phyloP scores from a whole-genome alignment of 345 rosid species.

The Hibiscus mutabilis region DNA sequence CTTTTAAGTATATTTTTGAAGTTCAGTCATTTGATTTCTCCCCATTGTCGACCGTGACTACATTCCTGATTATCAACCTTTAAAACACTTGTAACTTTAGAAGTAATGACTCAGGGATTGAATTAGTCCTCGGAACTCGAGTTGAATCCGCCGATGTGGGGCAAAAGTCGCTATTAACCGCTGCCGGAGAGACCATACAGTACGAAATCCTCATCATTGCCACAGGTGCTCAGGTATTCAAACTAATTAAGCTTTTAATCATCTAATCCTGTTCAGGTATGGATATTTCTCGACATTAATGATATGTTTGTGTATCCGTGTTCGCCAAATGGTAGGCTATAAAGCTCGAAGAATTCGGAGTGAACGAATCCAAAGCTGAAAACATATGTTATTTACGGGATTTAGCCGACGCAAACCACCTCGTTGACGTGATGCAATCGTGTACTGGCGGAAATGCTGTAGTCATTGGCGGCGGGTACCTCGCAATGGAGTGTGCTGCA shows the following conservation, averaged over 20 bases:
- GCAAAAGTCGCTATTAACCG: constrained; percentile 78
- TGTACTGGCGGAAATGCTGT: constrained; percentile 71
- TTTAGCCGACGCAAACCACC: constrained; percentile 78
- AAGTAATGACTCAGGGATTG: constrained; percentile 54
- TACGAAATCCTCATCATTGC: constrained; percentile 84
- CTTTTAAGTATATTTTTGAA: too few relatives aligned
- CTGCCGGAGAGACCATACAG: constrained; percentile 89
- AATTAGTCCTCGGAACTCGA: constrained; percentile 85
- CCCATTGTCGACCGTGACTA: too few relatives aligned
- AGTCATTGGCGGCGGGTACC: constrained; percentile 95
- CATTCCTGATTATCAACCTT: too few relatives aligned
- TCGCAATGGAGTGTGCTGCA: constrained; percentile 99
- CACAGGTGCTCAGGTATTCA: constrained; percentile 97
- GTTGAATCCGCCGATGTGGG: constrained; percentile 87
- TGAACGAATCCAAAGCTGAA: constrained; percentile 75
- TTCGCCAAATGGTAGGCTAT: constrained; percentile 44
- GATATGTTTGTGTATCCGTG: not conserved
- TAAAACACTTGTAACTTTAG: too few relatives aligned
- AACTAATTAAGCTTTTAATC: constrained; percentile 24
- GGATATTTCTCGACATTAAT: too few relatives aligned
- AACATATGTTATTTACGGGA: constrained; percentile 89
- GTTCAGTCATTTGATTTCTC: too few relatives aligned
- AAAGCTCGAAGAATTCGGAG: constrained; percentile 97
- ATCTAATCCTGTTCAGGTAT: not conserved
- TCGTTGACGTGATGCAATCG: constrained; percentile 58